Evolutionary conservation across 305 asterid species (phyloP), one percentile per base, ranked within the genome.

Genomic region (Fraxinus greggii): DNA sequence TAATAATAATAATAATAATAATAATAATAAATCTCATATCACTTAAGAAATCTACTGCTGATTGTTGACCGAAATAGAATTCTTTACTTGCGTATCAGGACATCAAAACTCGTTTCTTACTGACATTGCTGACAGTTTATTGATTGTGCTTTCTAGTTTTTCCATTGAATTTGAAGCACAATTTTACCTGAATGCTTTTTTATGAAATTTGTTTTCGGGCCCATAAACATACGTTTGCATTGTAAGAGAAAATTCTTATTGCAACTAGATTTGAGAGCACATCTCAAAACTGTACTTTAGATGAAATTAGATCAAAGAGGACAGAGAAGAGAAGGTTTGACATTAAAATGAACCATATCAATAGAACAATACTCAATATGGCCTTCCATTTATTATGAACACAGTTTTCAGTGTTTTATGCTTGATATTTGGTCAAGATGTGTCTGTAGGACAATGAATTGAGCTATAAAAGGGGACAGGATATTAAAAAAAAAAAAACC

Each of bases 401-500:
- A 69, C 40, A 69, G n/a, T 29, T 29, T 67, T 28, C 23, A 28
- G 40, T 69, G 23, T 69, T 69, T 13, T 33, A 51, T 48, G 45
- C 40, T 63, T 78, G 79, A 72, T 78, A 33, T 73, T 61, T 72
- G 72, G 65, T 28, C 81, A 65, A 75, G 54, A 42, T 29, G n/a
- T 59, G 76, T 59, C 38, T 56, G 8, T 33, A 36, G 65, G 72
- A 77, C 78, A 67, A 69, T 48, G 48, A 17, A 48, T 65, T 61
- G 3, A 76, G 59, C 24, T 40, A 19, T 26, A 9, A 65, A 81
- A 40, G 78, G 51, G 32, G 63, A 13, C 24, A 21, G 45, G 6
- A 24, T 33, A 2, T 9, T 2, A 40, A 67, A 63, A 54, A 54
- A 6, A 19, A 56, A 63, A 26, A 29, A 26, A 4, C 4, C 3